Base-by-base conservation (phyloP, 371 early-diverging fungal genomes). In the Dichotomocladium elegans region DNA sequence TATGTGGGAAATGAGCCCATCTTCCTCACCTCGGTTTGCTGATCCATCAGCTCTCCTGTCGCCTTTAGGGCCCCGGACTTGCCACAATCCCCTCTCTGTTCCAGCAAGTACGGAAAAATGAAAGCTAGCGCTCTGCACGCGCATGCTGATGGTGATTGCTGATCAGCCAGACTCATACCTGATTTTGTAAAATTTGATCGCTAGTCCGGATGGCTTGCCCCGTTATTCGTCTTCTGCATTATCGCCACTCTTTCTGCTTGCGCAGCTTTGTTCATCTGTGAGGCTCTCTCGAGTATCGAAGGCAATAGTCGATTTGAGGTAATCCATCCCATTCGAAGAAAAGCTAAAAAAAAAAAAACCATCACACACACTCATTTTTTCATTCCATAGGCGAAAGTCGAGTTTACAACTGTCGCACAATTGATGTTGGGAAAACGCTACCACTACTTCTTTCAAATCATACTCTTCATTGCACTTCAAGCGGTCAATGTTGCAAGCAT, bases 211-310 rank as follows among this genome's bases (percentile, higher is more conserved):
- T 74, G 74, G 74, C 21, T 61, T 19, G 61, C 65, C 3, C 80
- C 83, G 17, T 40, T 75, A 9, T 47, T 81, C 27, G 70, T 72
- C 3, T 81, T 82, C 46, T 41, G 63, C 7, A 35, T 73, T 3
- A 62, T 81, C 4, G 76, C 69, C 9, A 41, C 73, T 9, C 58
- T 83, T 14, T 79, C 81, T 17, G 67, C 70, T 2, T 70, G 75
- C 19, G 72, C 81, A 12, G 75, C 83, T 17, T 66, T 91, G 14
- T 89, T 91, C 56, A 80, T 89, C 21, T 82, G 87, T 51, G 92
- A 92, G 55, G 86, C 87, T 10, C 80, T 92, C 76, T 86, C 88
- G 41, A 81, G 79, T 41, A 81, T 90, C 31, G 83, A 85, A 8
- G 92, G 91, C 15, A 92, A 90, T 64, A 81, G 83, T 43, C 74